A percentile compares a stretch with the other conserved stretches of the same genome.
These are phyloP conservation scores for Grosmannia huntii DNA, from an alignment of 2,329 filamentous ascomycete species.

Conservation along the genomic window DNA sequence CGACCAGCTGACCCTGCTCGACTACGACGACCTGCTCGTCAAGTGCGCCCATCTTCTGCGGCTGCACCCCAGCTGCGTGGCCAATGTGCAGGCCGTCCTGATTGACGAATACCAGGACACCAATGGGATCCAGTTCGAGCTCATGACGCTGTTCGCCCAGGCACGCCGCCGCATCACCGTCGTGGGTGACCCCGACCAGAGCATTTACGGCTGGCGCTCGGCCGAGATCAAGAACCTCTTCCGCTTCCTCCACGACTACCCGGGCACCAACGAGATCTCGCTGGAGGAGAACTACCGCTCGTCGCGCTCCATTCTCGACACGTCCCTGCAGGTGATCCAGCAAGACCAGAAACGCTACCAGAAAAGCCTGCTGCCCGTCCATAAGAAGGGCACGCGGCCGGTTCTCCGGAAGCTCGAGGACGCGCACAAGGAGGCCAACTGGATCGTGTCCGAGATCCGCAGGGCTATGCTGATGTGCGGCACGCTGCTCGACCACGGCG, in stretches of 20 bases:
- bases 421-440: constrained; percentile 63
- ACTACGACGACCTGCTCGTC: constrained; percentile 87
- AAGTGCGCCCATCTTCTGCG: constrained; percentile 69
- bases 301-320: constrained; percentile 67
- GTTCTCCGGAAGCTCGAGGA: constrained; percentile 65
- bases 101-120: constrained; percentile 98
- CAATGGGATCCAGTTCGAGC: constrained; percentile 84
- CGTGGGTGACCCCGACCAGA: constrained; percentile 93
- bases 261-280: constrained; percentile 66
- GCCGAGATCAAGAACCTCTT: constrained; percentile 83
- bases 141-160: constrained; percentile 81
- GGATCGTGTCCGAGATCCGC: constrained; percentile 77
- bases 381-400: constrained; percentile 65
- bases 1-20: constrained; percentile 64
- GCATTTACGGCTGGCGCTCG: constrained; percentile 91
- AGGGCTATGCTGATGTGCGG: constrained; percentile 60
- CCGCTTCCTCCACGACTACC: constrained; percentile 64
- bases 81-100: constrained; percentile 79
- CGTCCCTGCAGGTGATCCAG: constrained; percentile 76
- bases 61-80: constrained; percentile 64
- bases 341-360: constrained; percentile 72
- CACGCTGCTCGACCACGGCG: constrained; percentile 56
- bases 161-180: constrained; percentile 68
- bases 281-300: constrained; percentile 93
- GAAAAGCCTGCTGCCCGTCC: constrained; percentile 69